Evolutionary conservation across 495 filamentous ascomycete species (phyloP).

Genomic region (Bryoglossum gracile): DNA sequence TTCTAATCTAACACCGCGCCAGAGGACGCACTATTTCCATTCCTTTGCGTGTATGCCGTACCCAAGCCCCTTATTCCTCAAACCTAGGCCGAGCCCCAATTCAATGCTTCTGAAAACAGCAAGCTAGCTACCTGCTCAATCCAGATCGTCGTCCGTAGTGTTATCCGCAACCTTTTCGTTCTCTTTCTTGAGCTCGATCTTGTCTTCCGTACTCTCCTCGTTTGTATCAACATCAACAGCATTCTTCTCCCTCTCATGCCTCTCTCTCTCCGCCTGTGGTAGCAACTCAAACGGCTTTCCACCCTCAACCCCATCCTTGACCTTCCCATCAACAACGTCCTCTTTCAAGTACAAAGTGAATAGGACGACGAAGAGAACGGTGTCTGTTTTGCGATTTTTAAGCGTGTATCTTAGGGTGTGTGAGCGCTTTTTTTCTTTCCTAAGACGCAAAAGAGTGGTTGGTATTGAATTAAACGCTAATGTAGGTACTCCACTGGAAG

Average conservation of each 20-base stretch:
- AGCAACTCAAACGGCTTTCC: constrained; percentile 18
- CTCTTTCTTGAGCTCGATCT: constrained; percentile 9
- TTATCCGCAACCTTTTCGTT: constrained; percentile 1
- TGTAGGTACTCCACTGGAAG: not conserved
- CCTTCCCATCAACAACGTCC: constrained; percentile 48
- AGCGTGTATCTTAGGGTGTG: constrained; percentile 81
- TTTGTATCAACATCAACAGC: constrained; percentile 4
- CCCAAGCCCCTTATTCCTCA: too few species aligned
- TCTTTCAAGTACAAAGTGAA: constrained; percentile 66
- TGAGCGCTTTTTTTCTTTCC: constrained; percentile 37
- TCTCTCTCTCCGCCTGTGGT: constrained; percentile 4
- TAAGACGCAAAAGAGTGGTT: constrained; percentile 5
- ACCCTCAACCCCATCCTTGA: constrained; percentile 36
- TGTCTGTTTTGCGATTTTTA: constrained; percentile 61
- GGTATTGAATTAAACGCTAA: not conserved
- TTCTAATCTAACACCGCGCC: too few species aligned
- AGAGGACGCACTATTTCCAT: too few species aligned
- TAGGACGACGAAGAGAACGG: constrained; percentile 69
- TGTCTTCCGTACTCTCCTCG: too few species aligned
- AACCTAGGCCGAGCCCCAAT: too few species aligned
- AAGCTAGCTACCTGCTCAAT: too few species aligned
- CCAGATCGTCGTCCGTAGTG: constrained; percentile 23
- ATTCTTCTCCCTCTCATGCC: constrained; percentile 13
- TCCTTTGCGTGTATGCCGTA: too few species aligned
- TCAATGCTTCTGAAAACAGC: too few species aligned